Base-by-base conservation (phyloP, 441 rosid species). In the Populus hybrid region DNA sequence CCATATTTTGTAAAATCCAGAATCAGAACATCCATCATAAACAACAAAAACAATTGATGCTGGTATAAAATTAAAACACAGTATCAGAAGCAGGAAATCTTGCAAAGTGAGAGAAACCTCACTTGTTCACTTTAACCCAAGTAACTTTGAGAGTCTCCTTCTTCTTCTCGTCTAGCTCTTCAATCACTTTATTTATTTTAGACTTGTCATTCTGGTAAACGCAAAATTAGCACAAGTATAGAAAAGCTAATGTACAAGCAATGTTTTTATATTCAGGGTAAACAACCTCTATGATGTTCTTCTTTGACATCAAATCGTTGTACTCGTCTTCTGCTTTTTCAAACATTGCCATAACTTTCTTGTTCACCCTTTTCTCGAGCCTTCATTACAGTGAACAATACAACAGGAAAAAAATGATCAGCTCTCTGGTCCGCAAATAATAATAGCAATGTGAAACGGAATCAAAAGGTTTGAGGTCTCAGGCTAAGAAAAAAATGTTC, bases 311-410 rank as follows among this genome's bases (percentile, higher is more conserved):
- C 85, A 97, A 82, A 80, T 91, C 97, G 83, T 92, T 92, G 84
- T 91, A 94, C 83, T 97, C 99, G 84, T 97, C 99, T 79, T 97
- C 99, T 69, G 99, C 99, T 86, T 97, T 97, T 88, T 97, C 99
- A 77, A 97, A 97, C 98, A 97, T 94, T 3, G 97, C 90, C 98
- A 94, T 97, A 63, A 94, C 99, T 85, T 94, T 97, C 90, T 97
- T 97, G 86, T 97, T 94, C 74, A 97, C 98, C 84, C 98, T 92
- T 83, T 93, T 97, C 83, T 94, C 99, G 69, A 97, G 92, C 77
- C 99, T 96, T 85, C 82, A 83, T 64, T 71, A 40, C 19, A 66
- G 68, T 78, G 34, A 78, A 82, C 80, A 65, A 26, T 30, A 16
- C 72, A 28, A 67, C 76, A 67, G 77, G 66, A 57, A 74, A 71